These are phyloP conservation scores for Gentiana macrophylla DNA, from an alignment of 257 asterid species.

Conservation along the genomic window DNA sequence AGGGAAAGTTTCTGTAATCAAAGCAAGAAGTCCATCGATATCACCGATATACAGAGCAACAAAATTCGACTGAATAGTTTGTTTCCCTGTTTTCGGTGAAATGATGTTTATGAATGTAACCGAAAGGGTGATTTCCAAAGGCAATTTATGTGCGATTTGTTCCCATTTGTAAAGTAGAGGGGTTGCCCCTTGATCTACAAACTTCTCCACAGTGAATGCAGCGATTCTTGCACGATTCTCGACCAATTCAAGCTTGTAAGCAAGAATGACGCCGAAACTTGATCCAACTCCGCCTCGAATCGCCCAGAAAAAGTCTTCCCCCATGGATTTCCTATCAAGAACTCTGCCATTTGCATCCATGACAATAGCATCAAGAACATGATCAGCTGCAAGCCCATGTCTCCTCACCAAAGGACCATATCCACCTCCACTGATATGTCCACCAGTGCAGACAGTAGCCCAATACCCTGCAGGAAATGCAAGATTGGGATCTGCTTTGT, in stretches of 20 bases:
- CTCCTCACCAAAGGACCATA: slow-evolving; percentile 10
- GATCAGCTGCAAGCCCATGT: slow-evolving; percentile 8
- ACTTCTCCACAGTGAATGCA: not conserved
- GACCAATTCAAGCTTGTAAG: slow-evolving; percentile 1
- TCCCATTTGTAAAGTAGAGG: not conserved
- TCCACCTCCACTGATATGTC: slow-evolving; percentile 15
- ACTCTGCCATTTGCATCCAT: slow-evolving; percentile 6
- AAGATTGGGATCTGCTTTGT: not conserved
- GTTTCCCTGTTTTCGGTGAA: not conserved
- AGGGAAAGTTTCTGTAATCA: slow-evolving; percentile 7
- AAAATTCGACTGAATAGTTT: slow-evolving; percentile 5
- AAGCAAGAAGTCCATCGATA: not conserved
- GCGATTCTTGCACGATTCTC: not conserved
- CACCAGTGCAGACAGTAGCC: slow-evolving; percentile 12
- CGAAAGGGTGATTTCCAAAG: not conserved
- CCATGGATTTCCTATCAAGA: slow-evolving; percentile 10
- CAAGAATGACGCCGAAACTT: slow-evolving; percentile 9
- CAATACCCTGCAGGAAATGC: slow-evolving; percentile 11
- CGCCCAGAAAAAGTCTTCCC: slow-evolving; percentile 14
- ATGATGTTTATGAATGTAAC: not conserved
- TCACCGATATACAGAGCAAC: slow-evolving; percentile 5
- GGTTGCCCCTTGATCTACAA: not conserved
- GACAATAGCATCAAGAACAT: slow-evolving; percentile 11
- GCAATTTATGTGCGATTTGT: not conserved
- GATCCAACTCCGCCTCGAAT: slow-evolving; percentile 14